Conservation (phyloP, 2,329 filamentous ascomycete genomes). For the Dactylellina cionopaga region DNA sequence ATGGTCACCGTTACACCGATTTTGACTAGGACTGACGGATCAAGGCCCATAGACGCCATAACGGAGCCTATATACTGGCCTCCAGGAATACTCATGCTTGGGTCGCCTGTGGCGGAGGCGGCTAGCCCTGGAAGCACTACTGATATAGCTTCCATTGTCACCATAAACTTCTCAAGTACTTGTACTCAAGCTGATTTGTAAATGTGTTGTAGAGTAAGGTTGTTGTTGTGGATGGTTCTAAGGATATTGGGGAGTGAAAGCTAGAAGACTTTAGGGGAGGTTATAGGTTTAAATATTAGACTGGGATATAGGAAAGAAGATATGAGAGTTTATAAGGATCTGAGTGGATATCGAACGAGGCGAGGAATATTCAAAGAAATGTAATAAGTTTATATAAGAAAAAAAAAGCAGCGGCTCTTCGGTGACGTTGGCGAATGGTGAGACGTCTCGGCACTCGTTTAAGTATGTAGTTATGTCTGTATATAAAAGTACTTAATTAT, state of each 20-base stretch:
- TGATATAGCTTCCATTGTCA: conserved; percentile 40
- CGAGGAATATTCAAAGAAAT: neutral
- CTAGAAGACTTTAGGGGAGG: neutral
- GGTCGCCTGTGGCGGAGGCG: conserved; percentile 38
- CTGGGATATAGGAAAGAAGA: too few relatives aligned
- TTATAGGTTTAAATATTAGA: neutral
- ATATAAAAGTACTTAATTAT: too few relatives aligned
- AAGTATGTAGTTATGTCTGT: too few relatives aligned
- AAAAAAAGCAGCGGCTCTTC: too few relatives aligned
- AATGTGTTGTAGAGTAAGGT: neutral
- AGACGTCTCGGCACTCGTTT: too few relatives aligned
- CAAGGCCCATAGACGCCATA: conserved; percentile 32
- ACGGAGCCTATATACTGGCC: conserved; percentile 33
- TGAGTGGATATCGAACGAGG: neutral
- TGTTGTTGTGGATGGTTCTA: neutral
- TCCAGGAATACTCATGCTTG: conserved; percentile 24
- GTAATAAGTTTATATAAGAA: neutral
- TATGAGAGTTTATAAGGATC: too few relatives aligned
- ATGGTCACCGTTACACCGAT: conserved; percentile 48
- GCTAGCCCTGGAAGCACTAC: conserved; percentile 34
- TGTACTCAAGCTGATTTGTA: neutral
- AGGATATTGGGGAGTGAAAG: neutral
- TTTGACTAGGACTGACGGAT: conserved; percentile 46
- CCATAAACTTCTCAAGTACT: too few relatives aligned
- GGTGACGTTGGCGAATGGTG: too few relatives aligned